Percentiles rank a stretch among this genome's conserved stretches.
Evolutionary conservation across 2,329 filamentous ascomycete genomes (phyloP).

Genomic region (Phoma herbarum): DNA sequence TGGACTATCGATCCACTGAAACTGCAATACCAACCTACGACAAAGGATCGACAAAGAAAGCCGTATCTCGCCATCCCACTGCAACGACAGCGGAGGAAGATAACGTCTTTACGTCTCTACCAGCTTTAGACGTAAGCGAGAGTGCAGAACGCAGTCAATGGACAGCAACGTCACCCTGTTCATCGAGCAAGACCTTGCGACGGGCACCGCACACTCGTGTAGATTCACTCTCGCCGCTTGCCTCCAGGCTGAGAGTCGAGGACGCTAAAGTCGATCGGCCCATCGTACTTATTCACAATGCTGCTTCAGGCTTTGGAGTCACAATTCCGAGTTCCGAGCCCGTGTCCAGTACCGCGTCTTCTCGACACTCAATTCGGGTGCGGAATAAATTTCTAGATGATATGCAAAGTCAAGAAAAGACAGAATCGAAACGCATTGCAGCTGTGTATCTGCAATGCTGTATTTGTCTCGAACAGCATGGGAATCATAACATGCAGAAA

Average conservation of each 20-base stretch:
- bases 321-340: background rate
- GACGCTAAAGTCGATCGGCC: background rate
- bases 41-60: background rate
- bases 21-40: background rate
- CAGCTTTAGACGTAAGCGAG: background rate
- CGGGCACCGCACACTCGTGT: background rate
- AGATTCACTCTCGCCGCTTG: background rate
- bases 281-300: background rate
- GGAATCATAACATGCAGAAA: conserved; percentile 10
- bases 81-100: background rate
- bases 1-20: no score
- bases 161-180: background rate
- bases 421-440: background rate
- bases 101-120: background rate
- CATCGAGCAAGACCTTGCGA: no score
- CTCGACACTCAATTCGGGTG: background rate
- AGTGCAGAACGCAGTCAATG: background rate
- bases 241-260: background rate
- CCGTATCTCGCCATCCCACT: background rate
- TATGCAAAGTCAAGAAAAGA: background rate
- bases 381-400: background rate
- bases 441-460: conserved; percentile 24
- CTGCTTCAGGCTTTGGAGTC: background rate
- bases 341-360: background rate
- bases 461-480: conserved; percentile 25